phyloP scores from a whole-genome alignment of 352 stramenopile species.

The Pelagophyceae sp. region DNA sequence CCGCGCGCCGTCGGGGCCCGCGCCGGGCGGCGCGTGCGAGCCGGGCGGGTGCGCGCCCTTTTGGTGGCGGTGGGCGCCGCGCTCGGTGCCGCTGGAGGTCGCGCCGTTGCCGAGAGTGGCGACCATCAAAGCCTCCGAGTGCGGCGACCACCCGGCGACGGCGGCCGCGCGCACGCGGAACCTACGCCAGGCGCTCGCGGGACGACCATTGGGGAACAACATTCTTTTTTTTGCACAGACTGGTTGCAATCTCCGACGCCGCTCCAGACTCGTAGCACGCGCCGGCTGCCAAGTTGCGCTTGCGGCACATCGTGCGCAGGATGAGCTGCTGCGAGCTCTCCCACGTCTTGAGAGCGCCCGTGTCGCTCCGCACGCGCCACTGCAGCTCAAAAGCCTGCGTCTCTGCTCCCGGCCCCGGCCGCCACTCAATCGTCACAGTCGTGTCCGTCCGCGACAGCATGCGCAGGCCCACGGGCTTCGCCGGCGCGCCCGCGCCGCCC shows the following conservation, averaged over 20 bases:
- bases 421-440: slow-evolving; percentile 33
- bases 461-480: neutral
- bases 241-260: too few relatives aligned
- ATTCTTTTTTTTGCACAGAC: too few relatives aligned
- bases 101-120: slow-evolving; percentile 18
- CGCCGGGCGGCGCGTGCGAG: neutral
- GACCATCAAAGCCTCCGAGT: slow-evolving; percentile 27
- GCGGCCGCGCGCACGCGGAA: slow-evolving; percentile 24
- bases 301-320: slow-evolving; percentile 27
- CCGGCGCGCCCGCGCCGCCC: neutral
- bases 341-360: slow-evolving; percentile 11
- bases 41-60: neutral
- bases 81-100: neutral
- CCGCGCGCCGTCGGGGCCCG: neutral
- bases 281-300: slow-evolving; percentile 26
- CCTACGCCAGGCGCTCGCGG: too few relatives aligned
- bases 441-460: slow-evolving; percentile 20
- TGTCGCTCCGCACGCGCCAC: slow-evolving; percentile 24
- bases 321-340: slow-evolving; percentile 23
- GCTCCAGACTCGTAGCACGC: slow-evolving; percentile 31
- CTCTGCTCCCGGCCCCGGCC: neutral
- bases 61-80: neutral
- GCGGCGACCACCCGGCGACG: slow-evolving; percentile 27
- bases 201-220: too few relatives aligned
- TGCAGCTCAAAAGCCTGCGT: slow-evolving; percentile 30